Evolutionary conservation across 2,329 filamentous ascomycete genomes (phyloP), one percentile per base, ranked within the genome.

Genomic region (Calonectria hawksworthii): DNA sequence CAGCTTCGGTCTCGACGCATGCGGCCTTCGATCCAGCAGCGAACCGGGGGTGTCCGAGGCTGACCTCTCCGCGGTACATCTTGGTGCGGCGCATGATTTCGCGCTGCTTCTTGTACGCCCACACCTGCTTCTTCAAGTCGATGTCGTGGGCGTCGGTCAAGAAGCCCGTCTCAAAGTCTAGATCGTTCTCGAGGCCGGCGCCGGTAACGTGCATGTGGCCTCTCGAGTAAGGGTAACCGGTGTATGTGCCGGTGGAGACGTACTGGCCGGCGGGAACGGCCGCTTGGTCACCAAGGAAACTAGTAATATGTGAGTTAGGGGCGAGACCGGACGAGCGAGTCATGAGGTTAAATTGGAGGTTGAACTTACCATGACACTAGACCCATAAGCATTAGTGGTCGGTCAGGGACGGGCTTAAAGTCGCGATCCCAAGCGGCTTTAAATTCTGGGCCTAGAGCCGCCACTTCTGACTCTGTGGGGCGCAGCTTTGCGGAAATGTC

Each of bases 101-200:
- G 1, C 93, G 90, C n/a, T 88, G 86, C 78, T 89, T 90, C 83
- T 94, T 94, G 85, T 94, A 94, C 0, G 86, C 88, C 92, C 92
- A 93, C 5, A 92, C 78, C 26, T 92, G 89, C 78, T 90, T 91
- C 82, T 90, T 90, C 47, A 93, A 63, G 79, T 93, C 92, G n/a
- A 91, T 82, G 78, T 93, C 92, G 26, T 90, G 80, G 16, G 84
- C 78, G 68, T 93, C 89, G 6, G 83, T 87, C 38, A 94, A 86
- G 82, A 88, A 92, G 10, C 91, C 92, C 0, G 88, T 85, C 66
- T 91, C 87, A 72, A 94, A 93, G 73, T 92, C 89, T 6, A 89
- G 83, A 0, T 86, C 82, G 30, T 89, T 87, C 11, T 83, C 78
- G 4, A 87, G 75, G 0, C 83, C 78, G 4, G 86, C 82, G 0